Evolutionary conservation across 2,329 filamentous ascomycete species (phyloP), one percentile per base, ranked within the genome.

Genomic region (Aspergillus phoenicis): DNA sequence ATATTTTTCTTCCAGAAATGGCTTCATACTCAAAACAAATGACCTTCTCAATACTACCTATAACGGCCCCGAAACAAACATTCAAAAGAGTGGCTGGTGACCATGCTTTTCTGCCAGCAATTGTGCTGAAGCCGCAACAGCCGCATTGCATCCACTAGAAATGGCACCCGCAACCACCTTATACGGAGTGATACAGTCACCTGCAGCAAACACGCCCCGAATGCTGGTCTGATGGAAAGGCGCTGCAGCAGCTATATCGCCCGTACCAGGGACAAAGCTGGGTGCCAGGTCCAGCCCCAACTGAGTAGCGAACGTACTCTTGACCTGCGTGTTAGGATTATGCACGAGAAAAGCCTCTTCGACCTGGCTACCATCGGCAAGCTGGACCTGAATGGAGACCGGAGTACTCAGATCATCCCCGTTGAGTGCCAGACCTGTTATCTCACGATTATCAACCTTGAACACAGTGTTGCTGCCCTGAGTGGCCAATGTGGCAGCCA

Each of bases 191-290:
- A 70, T 70, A 56, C 76, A 80, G 70, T 87, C 84, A 0, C 85
- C 85, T 1, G 76, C 82, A 0, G 83, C 84, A 73, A 83, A 85
- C 2, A 84, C 81, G 0, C 85, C 84, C 2, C 73, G 70, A 0
- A 85, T 77, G 56, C 71, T 83, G 3, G 83, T 85, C 70, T 59
- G 49, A 6, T 54, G 4, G 10, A 49, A 22, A 1, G 57, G 57
- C 2, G 30, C 24, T 3, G 7, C 13, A 1, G 51, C 57, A n/a
- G 28, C 41, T 8, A 54, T n/a, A 30, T 59, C 57, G 1, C 38
- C 57, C 2, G 33, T 13, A 4, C 33, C 45, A 0, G 55, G 28
- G 13, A 51, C 7, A 1, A 33, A 22, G 5, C 28, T 30, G 1
- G 53, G 38, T 1, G 47, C 24, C 3, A 48, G 8, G 2, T 41